phyloP scores from a whole-genome alignment of 805 yeast genomes.

The Ogataea saltuana region DNA sequence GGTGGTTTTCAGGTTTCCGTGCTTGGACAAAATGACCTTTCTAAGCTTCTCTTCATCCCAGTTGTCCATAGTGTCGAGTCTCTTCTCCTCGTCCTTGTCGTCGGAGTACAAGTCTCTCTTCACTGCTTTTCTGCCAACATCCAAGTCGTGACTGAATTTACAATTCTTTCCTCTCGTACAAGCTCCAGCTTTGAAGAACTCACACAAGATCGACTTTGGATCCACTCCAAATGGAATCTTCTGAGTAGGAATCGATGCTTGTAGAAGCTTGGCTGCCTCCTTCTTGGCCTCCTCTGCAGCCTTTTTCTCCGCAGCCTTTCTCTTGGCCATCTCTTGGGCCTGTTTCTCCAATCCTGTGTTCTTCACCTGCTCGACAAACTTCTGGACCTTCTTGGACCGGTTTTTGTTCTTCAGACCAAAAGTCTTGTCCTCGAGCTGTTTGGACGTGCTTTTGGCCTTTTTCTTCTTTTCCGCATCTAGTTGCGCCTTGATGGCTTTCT shows the following conservation, averaged over 20 bases:
- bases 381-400: conserved; percentile 88
- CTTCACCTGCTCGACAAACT: conserved; percentile 66
- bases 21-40: conserved; percentile 83
- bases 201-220: conserved; percentile 92
- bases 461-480: conserved; percentile 63
- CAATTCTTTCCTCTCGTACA: conserved; percentile 86
- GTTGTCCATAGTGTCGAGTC: conserved; percentile 82
- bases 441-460: conserved; percentile 56
- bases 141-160: conserved; percentile 89
- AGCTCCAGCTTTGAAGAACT: conserved; percentile 77
- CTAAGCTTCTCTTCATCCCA: conserved; percentile 98
- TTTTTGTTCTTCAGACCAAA: conserved; percentile 96
- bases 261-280: conserved; percentile 80
- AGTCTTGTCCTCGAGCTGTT: conserved; percentile 79
- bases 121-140: conserved; percentile 80
- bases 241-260: conserved; percentile 64
- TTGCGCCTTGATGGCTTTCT: conserved; percentile 50
- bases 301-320: conserved; percentile 82
- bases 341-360: conserved; percentile 54
- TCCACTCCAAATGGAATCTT: conserved; percentile 96
- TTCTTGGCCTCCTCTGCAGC: conserved; percentile 87
- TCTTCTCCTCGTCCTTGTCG: conserved; percentile 54
- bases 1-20: conserved; percentile 90
- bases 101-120: conserved; percentile 94
- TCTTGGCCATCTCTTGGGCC: conserved; percentile 54